Conservation (phyloP, 2,329 filamentous ascomycete genomes). For the Endothia cerciana region DNA sequence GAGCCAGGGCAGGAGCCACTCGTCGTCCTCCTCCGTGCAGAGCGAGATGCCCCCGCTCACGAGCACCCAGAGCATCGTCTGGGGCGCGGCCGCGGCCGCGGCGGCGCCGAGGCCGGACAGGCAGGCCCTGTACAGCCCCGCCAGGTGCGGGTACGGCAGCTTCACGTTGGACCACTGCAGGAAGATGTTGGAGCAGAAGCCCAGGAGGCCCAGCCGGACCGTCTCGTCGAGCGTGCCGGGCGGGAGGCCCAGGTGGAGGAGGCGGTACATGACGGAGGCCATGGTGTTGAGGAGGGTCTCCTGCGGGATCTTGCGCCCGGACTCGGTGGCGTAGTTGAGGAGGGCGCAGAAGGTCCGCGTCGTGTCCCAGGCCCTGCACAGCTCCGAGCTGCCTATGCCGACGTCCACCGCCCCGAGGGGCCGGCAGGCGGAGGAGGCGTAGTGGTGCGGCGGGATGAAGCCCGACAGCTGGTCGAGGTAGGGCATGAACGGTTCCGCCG, state of each 20-base stretch:
- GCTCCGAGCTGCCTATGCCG: conserved; percentile 23
- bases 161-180: conserved; percentile 40
- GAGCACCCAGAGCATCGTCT: conserved; percentile 35
- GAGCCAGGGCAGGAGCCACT: conserved; percentile 34
- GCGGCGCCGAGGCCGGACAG: conserved; percentile 13
- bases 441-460: background rate
- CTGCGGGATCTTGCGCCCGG: conserved; percentile 29
- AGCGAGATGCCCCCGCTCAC: conserved; percentile 35
- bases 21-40: conserved; percentile 30
- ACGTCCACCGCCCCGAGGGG: background rate
- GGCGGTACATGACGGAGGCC: conserved; percentile 46
- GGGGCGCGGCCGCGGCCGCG: conserved; percentile 26
- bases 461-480: conserved; percentile 1
- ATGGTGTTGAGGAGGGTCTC: conserved; percentile 37
- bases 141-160: conserved; percentile 31
- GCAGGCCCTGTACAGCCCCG: conserved; percentile 27
- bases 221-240: conserved; percentile 39
- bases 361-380: conserved; percentile 31
- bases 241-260: conserved; percentile 40
- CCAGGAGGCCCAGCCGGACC: conserved; percentile 44
- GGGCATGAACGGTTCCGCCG: conserved; percentile 1
- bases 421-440: too few relatives aligned
- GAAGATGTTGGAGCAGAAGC: conserved; percentile 43
- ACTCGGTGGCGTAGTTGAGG: conserved; percentile 32
- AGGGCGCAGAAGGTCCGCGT: conserved; percentile 34